phyloP scores from a whole-genome alignment of 768 basidiomycete genomes.

The Russula abietina region DNA sequence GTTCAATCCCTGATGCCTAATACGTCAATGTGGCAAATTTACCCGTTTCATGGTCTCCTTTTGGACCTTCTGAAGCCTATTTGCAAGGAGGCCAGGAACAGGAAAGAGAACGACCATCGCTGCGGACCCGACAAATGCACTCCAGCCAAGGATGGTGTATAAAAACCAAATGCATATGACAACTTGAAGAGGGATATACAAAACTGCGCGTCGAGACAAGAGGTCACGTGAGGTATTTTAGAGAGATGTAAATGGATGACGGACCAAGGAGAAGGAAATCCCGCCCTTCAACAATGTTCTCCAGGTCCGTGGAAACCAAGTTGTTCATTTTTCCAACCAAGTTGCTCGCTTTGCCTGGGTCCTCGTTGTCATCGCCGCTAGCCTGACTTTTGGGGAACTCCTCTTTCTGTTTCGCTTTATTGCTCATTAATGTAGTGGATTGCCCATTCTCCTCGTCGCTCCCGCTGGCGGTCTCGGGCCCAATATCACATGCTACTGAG shows the following conservation, averaged over 20 bases:
- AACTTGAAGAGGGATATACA: constrained; percentile 40
- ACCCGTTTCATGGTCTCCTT: constrained; percentile 39
- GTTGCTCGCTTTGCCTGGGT: constrained; percentile 33
- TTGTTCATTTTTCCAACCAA: constrained; percentile 75
- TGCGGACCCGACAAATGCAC: constrained; percentile 39
- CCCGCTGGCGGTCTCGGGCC: constrained; percentile 6
- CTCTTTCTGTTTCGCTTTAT: constrained; percentile 24
- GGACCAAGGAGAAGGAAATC: constrained; percentile 25
- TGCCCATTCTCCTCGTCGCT: constrained; percentile 22
- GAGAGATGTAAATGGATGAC: constrained; percentile 4
- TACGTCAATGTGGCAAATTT: not conserved
- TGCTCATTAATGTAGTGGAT: constrained; percentile 13
- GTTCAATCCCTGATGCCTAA: not conserved
- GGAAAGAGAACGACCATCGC: constrained; percentile 39
- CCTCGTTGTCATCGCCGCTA: constrained; percentile 1
- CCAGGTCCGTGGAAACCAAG: constrained; percentile 59
- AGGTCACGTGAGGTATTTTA: not conserved
- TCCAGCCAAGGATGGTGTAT: constrained; percentile 48
- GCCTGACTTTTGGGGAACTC: not conserved
- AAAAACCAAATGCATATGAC: constrained; percentile 38
- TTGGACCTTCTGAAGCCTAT: constrained; percentile 34
- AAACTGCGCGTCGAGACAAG: constrained; percentile 12
- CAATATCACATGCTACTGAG: constrained; percentile 21
- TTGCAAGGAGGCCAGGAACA: constrained; percentile 38
- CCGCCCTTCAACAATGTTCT: constrained; percentile 29